Evolutionary conservation across 371 early-diverging fungal species (phyloP).

Genomic region (Cokeromyces recurvatus): DNA sequence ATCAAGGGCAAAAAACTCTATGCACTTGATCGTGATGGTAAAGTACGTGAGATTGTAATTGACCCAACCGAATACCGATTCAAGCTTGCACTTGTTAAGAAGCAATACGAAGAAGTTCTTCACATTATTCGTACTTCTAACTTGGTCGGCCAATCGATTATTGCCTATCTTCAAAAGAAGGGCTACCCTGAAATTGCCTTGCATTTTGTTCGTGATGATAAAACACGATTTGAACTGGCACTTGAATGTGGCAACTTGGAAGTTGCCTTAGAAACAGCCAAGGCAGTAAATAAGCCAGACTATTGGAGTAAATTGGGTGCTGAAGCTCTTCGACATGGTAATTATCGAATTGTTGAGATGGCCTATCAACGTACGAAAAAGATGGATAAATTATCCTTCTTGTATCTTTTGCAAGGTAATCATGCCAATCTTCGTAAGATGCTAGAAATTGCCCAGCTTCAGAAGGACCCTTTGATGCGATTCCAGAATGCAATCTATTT

Average conservation of each 20-base stretch:
- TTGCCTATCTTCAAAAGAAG: constrained; percentile 97
- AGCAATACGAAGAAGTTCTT: constrained; percentile 89
- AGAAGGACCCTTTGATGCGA: constrained; percentile 78
- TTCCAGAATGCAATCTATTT: constrained; percentile 88
- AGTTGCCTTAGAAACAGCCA: constrained; percentile 89
- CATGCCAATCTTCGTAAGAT: constrained; percentile 84
- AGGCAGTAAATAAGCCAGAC: constrained; percentile 79
- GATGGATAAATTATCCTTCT: constrained; percentile 88
- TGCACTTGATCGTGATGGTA: constrained; percentile 86
- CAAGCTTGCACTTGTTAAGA: constrained; percentile 89
- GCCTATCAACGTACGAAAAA: constrained; percentile 88
- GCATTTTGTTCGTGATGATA: constrained; percentile 95
- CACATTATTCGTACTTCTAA: constrained; percentile 93
- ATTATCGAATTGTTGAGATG: constrained; percentile 80
- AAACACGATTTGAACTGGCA: constrained; percentile 94
- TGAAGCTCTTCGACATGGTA: constrained; percentile 89
- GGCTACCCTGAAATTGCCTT: constrained; percentile 98
- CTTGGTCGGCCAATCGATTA: constrained; percentile 97
- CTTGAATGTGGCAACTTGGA: constrained; percentile 94
- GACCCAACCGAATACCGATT: constrained; percentile 98
- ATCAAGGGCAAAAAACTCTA: constrained; percentile 81
- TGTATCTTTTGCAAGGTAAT: constrained; percentile 89
- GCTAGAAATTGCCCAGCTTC: constrained; percentile 84
- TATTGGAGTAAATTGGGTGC: constrained; percentile 83
- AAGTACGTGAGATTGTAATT: constrained; percentile 77